Conservation (phyloP, 108 stramenopile species). For the Discostella pseudostelligera region DNA sequence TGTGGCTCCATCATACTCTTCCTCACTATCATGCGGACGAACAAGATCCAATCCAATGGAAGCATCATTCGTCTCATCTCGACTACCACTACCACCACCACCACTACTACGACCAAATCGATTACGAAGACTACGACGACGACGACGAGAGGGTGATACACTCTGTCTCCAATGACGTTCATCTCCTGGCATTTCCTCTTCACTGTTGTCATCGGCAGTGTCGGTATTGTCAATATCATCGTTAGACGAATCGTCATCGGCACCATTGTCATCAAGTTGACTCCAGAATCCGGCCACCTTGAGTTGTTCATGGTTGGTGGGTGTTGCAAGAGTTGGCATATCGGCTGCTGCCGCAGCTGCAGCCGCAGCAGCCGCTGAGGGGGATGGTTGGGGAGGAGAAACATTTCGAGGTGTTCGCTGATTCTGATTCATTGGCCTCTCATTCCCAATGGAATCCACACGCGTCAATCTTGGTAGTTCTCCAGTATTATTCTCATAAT, state of each 20-base stretch:
- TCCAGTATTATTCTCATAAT: too few species aligned
- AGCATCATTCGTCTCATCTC: not conserved
- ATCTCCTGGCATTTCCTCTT: conserved; percentile 32
- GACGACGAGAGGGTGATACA: too few species aligned
- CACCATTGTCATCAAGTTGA: conserved; percentile 33
- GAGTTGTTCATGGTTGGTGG: conserved; percentile 19
- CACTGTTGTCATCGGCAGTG: not conserved
- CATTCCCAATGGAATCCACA: not conserved
- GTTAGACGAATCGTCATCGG: conserved; percentile 6
- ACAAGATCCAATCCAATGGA: conserved; percentile 9
- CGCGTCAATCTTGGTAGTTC: conserved; percentile 41
- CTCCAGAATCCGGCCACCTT: conserved; percentile 47
- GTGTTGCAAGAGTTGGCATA: not conserved
- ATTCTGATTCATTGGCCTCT: not conserved
- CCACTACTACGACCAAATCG: too few species aligned
- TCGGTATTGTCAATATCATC: conserved; percentile 5
- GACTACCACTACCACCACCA: too few species aligned
- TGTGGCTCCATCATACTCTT: too few species aligned
- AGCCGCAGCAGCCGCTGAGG: not conserved
- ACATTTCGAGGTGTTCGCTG: too few species aligned
- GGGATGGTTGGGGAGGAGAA: not conserved
- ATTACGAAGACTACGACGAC: too few species aligned
- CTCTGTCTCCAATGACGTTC: conserved; percentile 11
- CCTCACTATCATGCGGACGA: not conserved
- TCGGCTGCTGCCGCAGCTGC: conserved; percentile 6